Evolutionary conservation across 176 grass and related monocot species (phyloP), one percentile per base, ranked within the genome.

Genomic region (sorghum (Sorghum bicolor)): DNA sequence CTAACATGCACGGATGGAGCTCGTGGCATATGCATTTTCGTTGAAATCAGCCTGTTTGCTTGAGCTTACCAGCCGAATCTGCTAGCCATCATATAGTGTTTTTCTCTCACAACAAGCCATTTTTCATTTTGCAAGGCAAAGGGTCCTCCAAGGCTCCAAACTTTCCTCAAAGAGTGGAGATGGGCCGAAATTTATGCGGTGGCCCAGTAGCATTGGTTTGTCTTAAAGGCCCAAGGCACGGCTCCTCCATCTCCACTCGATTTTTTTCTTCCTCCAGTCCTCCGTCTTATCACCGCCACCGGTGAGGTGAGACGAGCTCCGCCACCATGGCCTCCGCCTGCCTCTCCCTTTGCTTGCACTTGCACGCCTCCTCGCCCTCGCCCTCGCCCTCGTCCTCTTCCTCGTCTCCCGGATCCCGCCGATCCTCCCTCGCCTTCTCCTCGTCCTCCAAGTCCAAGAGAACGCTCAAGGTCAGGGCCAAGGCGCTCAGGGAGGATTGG

Each of bases 401-500:
- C 28, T 13, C 64, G 10, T 47, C 47, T 17, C 41, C 41, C 7
- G 45, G 32, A 5, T 32, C 50, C 50, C 74, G 32, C 9, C 74
- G 79, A 26, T 44, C n/a, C 29, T 82, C 67, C 77, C 76, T 77
- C 61, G 6, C 63, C 58, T 77, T 47, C 36, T 67, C 58, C 10
- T 76, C 75, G 13, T 6, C 75, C 70, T 66, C 16, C 36, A 9
- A 75, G 36, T 60, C 58, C 33, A 24, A 80, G 64, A 20, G 38
- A 3, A 82, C 28, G 38, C 60, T 38, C 72, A 92, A 73, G 82
- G 44, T 16, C 70, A 48, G 26, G 71, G 26, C 71, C 71, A 90
- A 83, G 63, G 84, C 82, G 3, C 52, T 88, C 55, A 84, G 91
- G 70, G 92, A 94, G 74, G 95, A 98, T 31, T 98, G 95, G 95